phyloP scores from a whole-genome alignment of 148 eudicot genomes.

The Silene latifolia region DNA sequence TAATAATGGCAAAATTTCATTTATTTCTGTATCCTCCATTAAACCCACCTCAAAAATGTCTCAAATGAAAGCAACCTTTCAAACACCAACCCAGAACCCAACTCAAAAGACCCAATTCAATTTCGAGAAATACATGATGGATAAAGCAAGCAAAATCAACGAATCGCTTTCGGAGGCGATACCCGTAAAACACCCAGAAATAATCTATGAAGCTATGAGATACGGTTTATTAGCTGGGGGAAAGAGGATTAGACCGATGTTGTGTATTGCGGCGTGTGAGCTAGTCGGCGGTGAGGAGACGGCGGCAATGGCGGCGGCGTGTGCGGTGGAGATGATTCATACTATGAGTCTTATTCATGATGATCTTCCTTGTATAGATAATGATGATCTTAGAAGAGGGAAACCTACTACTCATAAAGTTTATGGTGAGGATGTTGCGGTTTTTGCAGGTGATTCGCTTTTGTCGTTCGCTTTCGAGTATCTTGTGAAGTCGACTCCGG shows the following conservation, averaged over 20 bases:
- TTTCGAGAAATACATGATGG: conserved; percentile 49
- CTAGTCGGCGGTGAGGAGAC: conserved; percentile 54
- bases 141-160: conserved; percentile 43
- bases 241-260: conserved; percentile 59
- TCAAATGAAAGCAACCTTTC: conserved; percentile 33
- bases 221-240: conserved; percentile 75
- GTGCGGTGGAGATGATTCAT: conserved; percentile 78
- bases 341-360: conserved; percentile 73
- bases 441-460: conserved; percentile 60
- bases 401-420: conserved; percentile 67
- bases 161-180: conserved; percentile 46
- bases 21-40: no score
- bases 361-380: conserved; percentile 74
- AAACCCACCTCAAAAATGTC: no score
- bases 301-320: conserved; percentile 59
- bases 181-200: conserved; percentile 35
- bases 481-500: conserved; percentile 35
- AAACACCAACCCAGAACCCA: conserved; percentile 10
- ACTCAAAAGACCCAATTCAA: conserved; percentile 22
- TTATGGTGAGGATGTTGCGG: conserved; percentile 61
- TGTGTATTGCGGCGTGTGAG: conserved; percentile 73
- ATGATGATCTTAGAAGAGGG: conserved; percentile 66
- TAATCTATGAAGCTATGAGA: conserved; percentile 64
- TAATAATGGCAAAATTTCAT: no score
- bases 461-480: conserved; percentile 56